A percentile compares a stretch with the other conserved stretches of the same genome.
Conservation (phyloP, 495 filamentous ascomycete genomes). For the Ramalina intermedia region DNA sequence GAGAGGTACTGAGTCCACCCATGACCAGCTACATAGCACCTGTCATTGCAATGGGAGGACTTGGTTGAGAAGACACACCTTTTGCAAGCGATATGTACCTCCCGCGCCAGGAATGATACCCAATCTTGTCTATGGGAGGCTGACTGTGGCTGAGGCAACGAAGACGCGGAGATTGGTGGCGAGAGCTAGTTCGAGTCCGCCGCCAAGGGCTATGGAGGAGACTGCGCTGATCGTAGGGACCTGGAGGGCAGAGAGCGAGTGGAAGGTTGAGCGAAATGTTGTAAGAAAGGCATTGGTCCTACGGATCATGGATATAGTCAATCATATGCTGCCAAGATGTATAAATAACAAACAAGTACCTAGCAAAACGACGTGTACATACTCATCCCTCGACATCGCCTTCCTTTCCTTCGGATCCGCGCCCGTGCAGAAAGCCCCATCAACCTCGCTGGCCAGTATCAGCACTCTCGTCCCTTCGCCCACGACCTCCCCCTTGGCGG, state of each 20-base stretch:
- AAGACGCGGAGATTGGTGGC: conserved; percentile 77
- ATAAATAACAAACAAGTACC: neutral
- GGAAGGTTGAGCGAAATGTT: conserved; percentile 57
- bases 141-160: conserved; percentile 55
- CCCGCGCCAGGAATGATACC: conserved; percentile 92
- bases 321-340: neutral
- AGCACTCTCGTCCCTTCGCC: conserved; percentile 53
- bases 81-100: conserved; percentile 77
- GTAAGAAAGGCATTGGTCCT: conserved; percentile 66
- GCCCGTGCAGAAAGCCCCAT: conserved; percentile 80
- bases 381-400: conserved; percentile 58
- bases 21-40: too few species aligned
- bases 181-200: conserved; percentile 81
- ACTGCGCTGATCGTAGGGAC: conserved; percentile 83
- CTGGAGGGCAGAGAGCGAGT: conserved; percentile 51
- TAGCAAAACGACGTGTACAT: conserved; percentile 13
- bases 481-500: conserved; percentile 21
- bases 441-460: conserved; percentile 63
- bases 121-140: conserved; percentile 76
- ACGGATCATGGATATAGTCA: neutral
- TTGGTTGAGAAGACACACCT: too few species aligned
- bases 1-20: too few species aligned
- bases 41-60: too few species aligned
- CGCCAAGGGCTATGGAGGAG: conserved; percentile 69
- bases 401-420: conserved; percentile 84